Evolutionary conservation across 257 asterid species (phyloP), one percentile per base, ranked within the genome.

Genomic region (Solanum corneliomulleri): DNA sequence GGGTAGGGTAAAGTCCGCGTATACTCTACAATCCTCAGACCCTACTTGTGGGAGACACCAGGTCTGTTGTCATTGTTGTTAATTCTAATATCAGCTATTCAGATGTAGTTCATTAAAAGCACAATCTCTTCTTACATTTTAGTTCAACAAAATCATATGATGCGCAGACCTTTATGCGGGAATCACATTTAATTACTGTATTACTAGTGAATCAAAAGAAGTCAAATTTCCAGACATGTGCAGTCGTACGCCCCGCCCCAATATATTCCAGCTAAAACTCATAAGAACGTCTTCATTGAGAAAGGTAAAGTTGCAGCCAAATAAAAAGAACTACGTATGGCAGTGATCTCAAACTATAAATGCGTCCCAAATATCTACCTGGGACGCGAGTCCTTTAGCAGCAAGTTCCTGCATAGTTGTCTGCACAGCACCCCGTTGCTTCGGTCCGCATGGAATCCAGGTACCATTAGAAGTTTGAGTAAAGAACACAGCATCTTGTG

Each of bases 381-480:
- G 62, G 16, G 96, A 91, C 78, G 98, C 98, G 37, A 95, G 98
- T 85, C 99, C 99, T 89, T 94, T 42, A 4, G 91, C 89, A 90
- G 94, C 99, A 66, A 97, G 98, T 76, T 96, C 98, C 91, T 93
- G 95, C 99, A 97, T 96, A 81, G 95, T 89, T 87, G 91, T 92
- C 93, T 95, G 98, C 89, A 95, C 83, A 3, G 99, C 98, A 85
- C 97, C 98, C 5, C 89, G 89, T 88, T 94, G 98, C 92, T 93
- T 97, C 41, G 99, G 98, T 72, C 98, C 99, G 87, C 99, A 97
- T 85, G 99, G 99, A 89, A 92, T 86, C 98, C 94, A 96, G 49
- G 86, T 86, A 25, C 91, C 99, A 88, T 91, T 86, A 88, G 98
- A 86, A 76, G 91, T 83, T 90, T 95, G 91, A 16, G 89, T 60